Conservation (phyloP, 768 basidiomycete species). For the Leccinum disarticulatum region DNA sequence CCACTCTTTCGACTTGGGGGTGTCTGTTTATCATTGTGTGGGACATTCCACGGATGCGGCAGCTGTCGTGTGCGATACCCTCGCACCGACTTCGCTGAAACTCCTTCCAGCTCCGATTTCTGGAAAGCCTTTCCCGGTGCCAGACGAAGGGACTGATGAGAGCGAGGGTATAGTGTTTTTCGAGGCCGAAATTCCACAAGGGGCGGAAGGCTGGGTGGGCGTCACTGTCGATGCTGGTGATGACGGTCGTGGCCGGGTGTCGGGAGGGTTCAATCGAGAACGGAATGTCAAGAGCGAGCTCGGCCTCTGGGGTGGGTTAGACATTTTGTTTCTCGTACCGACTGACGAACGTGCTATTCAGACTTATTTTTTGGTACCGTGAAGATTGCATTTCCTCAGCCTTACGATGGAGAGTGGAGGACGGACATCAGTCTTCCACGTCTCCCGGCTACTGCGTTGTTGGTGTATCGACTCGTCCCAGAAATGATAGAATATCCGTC, state of each 20-base stretch:
- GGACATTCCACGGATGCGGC: slow-evolving; percentile 19
- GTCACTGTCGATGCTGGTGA: slow-evolving; percentile 49
- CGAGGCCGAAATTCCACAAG: slow-evolving; percentile 44
- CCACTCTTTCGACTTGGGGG: slow-evolving; percentile 42
- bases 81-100: slow-evolving; percentile 50
- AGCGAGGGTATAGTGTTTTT: slow-evolving; percentile 71
- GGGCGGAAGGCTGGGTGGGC: slow-evolving; percentile 45
- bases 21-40: slow-evolving; percentile 48
- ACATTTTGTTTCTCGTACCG: slow-evolving; percentile 1
- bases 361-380: slow-evolving; percentile 40
- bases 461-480: slow-evolving; percentile 61
- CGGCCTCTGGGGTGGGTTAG: slow-evolving; percentile 42
- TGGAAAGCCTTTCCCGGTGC: slow-evolving; percentile 59
- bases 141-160: slow-evolving; percentile 69
- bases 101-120: slow-evolving; percentile 62
- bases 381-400: slow-evolving; percentile 33
- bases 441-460: slow-evolving; percentile 56
- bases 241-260: slow-evolving; percentile 60
- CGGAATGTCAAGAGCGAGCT: slow-evolving; percentile 34
- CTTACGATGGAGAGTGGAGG: slow-evolving; percentile 36
- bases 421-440: slow-evolving; percentile 52
- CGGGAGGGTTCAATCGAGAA: slow-evolving; percentile 48
- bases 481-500: slow-evolving; percentile 15
- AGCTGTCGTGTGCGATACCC: slow-evolving; percentile 35
- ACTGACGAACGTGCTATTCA: slow-evolving; percentile 23